Evolutionary conservation across 768 basidiomycete species (phyloP).

Genomic region (Paxillus rubicundulus): DNA sequence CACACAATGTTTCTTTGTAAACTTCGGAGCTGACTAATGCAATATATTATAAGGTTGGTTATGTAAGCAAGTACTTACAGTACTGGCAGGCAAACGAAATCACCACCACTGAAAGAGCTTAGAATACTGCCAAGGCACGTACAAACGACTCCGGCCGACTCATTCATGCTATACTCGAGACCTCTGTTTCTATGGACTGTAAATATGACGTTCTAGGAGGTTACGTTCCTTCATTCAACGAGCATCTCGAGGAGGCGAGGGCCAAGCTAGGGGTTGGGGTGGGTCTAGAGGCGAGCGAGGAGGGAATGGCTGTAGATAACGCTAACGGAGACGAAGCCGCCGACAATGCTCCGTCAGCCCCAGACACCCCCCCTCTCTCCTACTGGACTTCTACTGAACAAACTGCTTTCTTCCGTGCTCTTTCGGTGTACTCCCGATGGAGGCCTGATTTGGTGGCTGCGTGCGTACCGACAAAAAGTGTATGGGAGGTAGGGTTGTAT

Average conservation of each 20-base stretch:
- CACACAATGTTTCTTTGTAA: no score
- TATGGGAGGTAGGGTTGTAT: constrained; percentile 67
- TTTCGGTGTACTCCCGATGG: constrained; percentile 64
- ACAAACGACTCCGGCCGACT: no score
- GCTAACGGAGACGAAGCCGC: neutral
- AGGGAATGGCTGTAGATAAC: neutral
- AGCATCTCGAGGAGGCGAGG: constrained; percentile 25
- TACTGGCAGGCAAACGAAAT: no score
- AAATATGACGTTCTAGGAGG: constrained; percentile 18
- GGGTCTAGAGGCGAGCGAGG: neutral
- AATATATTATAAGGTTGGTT: no score
- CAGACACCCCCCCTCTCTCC: neutral
- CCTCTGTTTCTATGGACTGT: constrained; percentile 5
- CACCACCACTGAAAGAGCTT: no score
- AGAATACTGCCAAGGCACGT: no score
- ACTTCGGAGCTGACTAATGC: no score
- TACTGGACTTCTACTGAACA: constrained; percentile 72
- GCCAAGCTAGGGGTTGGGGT: constrained; percentile 14
- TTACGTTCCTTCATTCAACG: constrained; percentile 26
- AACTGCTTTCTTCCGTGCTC: constrained; percentile 65
- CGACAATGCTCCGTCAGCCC: neutral
- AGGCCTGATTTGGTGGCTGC: constrained; percentile 76
- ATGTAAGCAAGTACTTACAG: no score
- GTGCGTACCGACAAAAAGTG: constrained; percentile 61
- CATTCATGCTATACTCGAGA: neutral